A percentile compares a stretch with the other conserved stretches of the same genome.
These are phyloP conservation scores for Pleurotus salmoneostramineus DNA, from an alignment of 768 basidiomycete species.

Conservation along the genomic window DNA sequence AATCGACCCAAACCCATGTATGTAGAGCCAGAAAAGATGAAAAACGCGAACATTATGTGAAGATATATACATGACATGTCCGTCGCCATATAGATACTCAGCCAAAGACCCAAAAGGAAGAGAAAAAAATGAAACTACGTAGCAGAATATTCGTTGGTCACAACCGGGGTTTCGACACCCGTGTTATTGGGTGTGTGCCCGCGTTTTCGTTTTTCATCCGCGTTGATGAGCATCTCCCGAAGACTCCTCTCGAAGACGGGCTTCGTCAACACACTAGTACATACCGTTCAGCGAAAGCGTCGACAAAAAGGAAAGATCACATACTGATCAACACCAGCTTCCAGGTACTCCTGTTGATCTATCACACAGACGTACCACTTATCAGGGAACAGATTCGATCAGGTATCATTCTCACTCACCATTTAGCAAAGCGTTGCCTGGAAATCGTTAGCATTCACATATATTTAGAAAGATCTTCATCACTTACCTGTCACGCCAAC, in stretches of 20 bases:
- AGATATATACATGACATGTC: background rate
- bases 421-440: slow-evolving; percentile 51
- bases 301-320: slow-evolving; percentile 17
- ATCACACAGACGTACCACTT: slow-evolving; percentile 13
- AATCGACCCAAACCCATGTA: slow-evolving; percentile 4
- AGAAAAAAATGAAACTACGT: slow-evolving; percentile 3
- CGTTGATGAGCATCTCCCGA: slow-evolving; percentile 38
- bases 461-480: background rate
- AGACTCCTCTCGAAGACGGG: slow-evolving; percentile 66
- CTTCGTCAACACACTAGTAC: slow-evolving; percentile 67
- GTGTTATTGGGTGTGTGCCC: background rate
- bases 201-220: slow-evolving; percentile 42
- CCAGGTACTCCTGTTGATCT: slow-evolving; percentile 75
- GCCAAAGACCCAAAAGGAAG: slow-evolving; percentile 5
- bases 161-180: slow-evolving; percentile 6
- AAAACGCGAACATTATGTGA: background rate
- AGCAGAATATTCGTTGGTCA: slow-evolving; percentile 7
- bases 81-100: background rate
- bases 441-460: slow-evolving; percentile 2
- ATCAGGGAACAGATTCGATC: slow-evolving; percentile 3
- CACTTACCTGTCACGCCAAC: slow-evolving; percentile 71
- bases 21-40: background rate
- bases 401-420: slow-evolving; percentile 26
- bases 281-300: slow-evolving; percentile 10
- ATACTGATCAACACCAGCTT: slow-evolving; percentile 73